phyloP scores from a whole-genome alignment of 1,284 basidiomycete species.

The Boletellus deceptivus region DNA sequence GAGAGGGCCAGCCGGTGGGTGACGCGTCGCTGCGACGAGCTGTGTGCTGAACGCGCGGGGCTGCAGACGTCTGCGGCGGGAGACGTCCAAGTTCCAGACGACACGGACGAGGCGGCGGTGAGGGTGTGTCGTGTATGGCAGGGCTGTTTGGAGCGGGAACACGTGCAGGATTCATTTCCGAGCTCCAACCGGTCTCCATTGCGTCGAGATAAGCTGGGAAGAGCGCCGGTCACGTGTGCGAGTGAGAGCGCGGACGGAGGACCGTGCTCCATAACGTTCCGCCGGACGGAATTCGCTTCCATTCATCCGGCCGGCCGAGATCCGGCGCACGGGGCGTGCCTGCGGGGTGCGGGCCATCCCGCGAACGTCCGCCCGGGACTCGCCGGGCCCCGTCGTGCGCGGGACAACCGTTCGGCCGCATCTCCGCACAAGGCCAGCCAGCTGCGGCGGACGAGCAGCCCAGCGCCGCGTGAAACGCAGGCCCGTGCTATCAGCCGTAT shows the following conservation, averaged over 20 bases:
- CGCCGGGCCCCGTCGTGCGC: background rate
- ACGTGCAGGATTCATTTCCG: slow-evolving; percentile 21
- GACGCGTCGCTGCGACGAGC: background rate
- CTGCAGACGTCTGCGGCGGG: slow-evolving; percentile 62
- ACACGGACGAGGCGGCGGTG: slow-evolving; percentile 45
- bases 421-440: no score
- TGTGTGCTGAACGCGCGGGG: slow-evolving; percentile 5
- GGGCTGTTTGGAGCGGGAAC: no score
- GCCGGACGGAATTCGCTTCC: slow-evolving; percentile 19
- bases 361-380: background rate
- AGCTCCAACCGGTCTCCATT: slow-evolving; percentile 2
- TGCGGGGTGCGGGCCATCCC: background rate
- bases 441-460: slow-evolving; percentile 13
- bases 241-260: no score
- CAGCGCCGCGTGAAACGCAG: slow-evolving; percentile 28
- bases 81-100: slow-evolving; percentile 74
- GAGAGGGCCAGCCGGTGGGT: slow-evolving; percentile 73
- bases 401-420: no score
- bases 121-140: slow-evolving; percentile 12
- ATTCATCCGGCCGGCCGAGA: slow-evolving; percentile 9
- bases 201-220: slow-evolving; percentile 29
- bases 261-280: slow-evolving; percentile 12
- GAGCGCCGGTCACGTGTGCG: slow-evolving; percentile 5
- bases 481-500: slow-evolving; percentile 29
- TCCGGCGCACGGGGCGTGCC: no score